Evolutionary conservation across 148 eudicot species (phyloP).

Genomic region (Nepenthes mirabilis): DNA sequence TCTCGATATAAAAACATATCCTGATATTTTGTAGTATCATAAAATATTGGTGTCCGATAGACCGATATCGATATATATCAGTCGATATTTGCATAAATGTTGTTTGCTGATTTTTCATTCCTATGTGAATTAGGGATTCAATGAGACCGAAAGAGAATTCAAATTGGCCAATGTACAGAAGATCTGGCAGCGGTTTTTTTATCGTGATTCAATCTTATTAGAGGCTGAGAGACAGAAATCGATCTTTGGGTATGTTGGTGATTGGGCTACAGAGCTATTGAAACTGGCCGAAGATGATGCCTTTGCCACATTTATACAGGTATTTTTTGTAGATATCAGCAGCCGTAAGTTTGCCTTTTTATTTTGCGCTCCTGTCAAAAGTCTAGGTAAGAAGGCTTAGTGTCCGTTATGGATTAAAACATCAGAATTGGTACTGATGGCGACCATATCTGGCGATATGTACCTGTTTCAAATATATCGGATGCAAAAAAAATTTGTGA

Average conservation of each 20-base stretch:
- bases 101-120: neutral
- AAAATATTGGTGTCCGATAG: no score
- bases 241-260: slow-evolving; percentile 30
- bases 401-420: no score
- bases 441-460: no score
- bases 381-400: no score
- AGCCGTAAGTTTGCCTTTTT: neutral
- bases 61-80: no score
- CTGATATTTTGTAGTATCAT: no score
- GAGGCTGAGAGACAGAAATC: slow-evolving; percentile 85
- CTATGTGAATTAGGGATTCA: slow-evolving; percentile 37
- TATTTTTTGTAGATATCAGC: slow-evolving; percentile 5
- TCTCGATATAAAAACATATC: no score
- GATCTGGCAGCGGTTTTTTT: slow-evolving; percentile 83
- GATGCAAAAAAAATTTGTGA: no score
- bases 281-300: slow-evolving; percentile 63
- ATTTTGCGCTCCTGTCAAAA: neutral
- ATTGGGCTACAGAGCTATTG: slow-evolving; percentile 62
- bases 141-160: slow-evolving; percentile 76
- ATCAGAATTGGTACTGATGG: no score
- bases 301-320: slow-evolving; percentile 81
- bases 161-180: slow-evolving; percentile 71
- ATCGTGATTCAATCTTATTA: slow-evolving; percentile 69
- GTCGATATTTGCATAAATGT: no score
- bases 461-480: no score